Percentiles rank a stretch among this genome's conserved stretches.
These are phyloP conservation scores for Venturia effusa DNA, from an alignment of 2,329 filamentous ascomycete species.

Conservation along the genomic window DNA sequence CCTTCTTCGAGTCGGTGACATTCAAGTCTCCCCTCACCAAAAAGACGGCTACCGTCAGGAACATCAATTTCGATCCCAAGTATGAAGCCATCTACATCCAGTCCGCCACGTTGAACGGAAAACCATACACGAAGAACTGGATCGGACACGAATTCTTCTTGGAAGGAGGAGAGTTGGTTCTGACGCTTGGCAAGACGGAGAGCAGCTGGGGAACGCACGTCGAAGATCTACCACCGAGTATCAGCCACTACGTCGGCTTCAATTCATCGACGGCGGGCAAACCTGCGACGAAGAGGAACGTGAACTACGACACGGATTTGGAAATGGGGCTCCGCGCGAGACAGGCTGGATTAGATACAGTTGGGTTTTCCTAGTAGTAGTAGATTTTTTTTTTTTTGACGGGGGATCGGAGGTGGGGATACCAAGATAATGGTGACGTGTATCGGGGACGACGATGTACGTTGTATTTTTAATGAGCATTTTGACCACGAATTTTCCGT, in stretches of 20 bases:
- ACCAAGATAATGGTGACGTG: too few relatives aligned
- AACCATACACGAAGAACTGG: constrained; percentile 33
- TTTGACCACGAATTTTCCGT: too few relatives aligned
- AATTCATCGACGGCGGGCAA: background rate
- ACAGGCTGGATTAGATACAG: background rate
- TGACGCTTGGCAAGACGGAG: constrained; percentile 30
- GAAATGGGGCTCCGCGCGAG: background rate
- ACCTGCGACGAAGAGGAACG: background rate
- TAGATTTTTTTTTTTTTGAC: too few relatives aligned
- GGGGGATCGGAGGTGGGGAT: too few relatives aligned
- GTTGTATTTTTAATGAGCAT: too few relatives aligned
- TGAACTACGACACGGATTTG: background rate
- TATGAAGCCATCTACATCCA: constrained; percentile 35
- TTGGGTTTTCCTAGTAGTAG: background rate
- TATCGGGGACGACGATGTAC: too few relatives aligned
- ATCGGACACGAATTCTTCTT: constrained; percentile 35
- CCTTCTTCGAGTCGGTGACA: constrained; percentile 33
- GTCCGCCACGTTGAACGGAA: constrained; percentile 31
- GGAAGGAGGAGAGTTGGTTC: constrained; percentile 31
- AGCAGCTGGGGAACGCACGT: constrained; percentile 32
- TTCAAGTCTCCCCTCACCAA: constrained; percentile 30
- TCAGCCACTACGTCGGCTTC: constrained; percentile 17
- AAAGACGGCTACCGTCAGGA: constrained; percentile 30
- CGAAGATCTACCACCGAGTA: constrained; percentile 32
- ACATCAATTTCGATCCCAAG: constrained; percentile 30